These are phyloP conservation scores for Lentinula edodes DNA, from an alignment of 768 basidiomycete species.

Conservation along the genomic window DNA sequence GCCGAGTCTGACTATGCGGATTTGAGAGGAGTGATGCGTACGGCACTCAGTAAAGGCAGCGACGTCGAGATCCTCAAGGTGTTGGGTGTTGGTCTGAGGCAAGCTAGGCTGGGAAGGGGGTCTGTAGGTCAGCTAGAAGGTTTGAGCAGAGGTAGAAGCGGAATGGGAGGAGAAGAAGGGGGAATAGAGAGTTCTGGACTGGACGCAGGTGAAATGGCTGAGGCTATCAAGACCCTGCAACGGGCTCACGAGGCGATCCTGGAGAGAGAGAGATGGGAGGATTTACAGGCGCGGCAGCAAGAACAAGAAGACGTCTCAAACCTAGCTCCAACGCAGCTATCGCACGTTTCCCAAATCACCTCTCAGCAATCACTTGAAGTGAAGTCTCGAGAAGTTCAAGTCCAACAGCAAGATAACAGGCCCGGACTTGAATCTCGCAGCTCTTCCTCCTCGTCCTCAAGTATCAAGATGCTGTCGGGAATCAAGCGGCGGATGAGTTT, in stretches of 20 bases:
- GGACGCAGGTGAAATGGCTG: constrained; percentile 60
- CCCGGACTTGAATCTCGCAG: neutral
- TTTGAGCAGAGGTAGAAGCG: constrained; percentile 12
- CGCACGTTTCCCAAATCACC: neutral
- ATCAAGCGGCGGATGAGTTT: constrained; percentile 2
- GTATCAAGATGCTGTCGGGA: neutral
- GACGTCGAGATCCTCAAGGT: constrained; percentile 62
- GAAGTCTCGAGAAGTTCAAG: neutral
- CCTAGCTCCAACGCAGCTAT: neutral
- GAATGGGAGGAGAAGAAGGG: constrained; percentile 19
- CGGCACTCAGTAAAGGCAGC: constrained; percentile 48
- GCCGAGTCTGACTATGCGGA: constrained; percentile 46
- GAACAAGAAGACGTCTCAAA: neutral
- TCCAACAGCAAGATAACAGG: neutral
- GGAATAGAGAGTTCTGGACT: constrained; percentile 13
- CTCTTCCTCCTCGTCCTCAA: neutral
- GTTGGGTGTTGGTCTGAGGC: constrained; percentile 34
- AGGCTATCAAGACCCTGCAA: constrained; percentile 78
- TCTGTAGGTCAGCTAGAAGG: neutral
- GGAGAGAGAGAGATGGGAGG: constrained; percentile 17
- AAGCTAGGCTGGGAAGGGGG: neutral
- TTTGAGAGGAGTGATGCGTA: constrained; percentile 52
- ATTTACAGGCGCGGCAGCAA: neutral
- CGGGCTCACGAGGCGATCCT: constrained; percentile 51
- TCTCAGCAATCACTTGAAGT: neutral